Base-by-base conservation (phyloP, 495 filamentous ascomycete species). In the Wilcoxina mikolae region DNA sequence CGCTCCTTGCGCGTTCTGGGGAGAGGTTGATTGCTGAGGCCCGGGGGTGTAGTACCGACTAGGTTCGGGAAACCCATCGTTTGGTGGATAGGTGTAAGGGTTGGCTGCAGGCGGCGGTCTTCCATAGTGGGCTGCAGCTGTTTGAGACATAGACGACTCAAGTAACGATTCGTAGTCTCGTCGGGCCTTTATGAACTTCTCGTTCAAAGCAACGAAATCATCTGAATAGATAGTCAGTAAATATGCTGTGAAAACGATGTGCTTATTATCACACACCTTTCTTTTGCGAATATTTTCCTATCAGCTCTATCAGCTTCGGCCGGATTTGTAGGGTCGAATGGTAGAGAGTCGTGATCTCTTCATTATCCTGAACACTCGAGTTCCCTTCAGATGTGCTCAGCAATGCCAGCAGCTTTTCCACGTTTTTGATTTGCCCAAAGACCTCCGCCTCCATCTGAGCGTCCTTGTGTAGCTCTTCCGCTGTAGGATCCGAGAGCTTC, bases 251-350 rank as follows among this genome's bases (percentile, higher is more conserved):
- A 2, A n/a, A n/a, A n/a, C n/a, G n/a, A n/a, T n/a, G n/a, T n/a
- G n/a, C n/a, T n/a, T 15, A 35, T 15, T 15, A 35, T 35, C 31
- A 45, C 63, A 53, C 73, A 91, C 88, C 91, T 71, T 98, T 98
- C 79, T 94, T 96, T 65, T 98, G 91, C 12, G 91, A 95, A 61
- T 98, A 98, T 70, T 96, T 98, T 51, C 93, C 91, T 69, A 98
- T 98, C 43, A 98, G 70, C 70, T 98, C 94, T 65, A 98, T 96
- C 28, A 96, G 74, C 70, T 98, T 98, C 7, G 91, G 91, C 26
- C 91, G 79, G 58, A 98, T 98, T 0, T 88, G 86, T 44, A 96
- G 62, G 1, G 91, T 96, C 42, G 86, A 83, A 64, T 98, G 89
- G 61, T 98, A 98, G 41, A 98, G 70, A 56, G 81, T 85, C 31